Base-by-base conservation (phyloP, 1,284 basidiomycete genomes). In the Tilletia walkeri region DNA sequence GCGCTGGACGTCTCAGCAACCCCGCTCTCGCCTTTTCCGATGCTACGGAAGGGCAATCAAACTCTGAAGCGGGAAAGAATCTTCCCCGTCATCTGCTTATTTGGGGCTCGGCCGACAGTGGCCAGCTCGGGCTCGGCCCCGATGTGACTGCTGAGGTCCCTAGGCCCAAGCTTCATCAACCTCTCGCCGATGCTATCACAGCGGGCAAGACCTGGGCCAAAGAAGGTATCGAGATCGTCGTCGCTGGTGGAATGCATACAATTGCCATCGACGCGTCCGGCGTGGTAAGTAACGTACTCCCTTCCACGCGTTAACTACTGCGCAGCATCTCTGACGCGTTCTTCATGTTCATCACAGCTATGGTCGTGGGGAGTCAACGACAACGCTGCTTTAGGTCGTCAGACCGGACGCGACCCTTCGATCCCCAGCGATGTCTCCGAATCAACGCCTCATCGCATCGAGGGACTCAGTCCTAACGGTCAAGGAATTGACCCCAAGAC, bases 361-460 rank as follows among this genome's bases (percentile, higher is more conserved):
- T 68, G 79, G 49, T 90, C 91, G 9, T 94, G 91, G 85, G 94
- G 94, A 63, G 90, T 93, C 74, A 96, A 97, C 83, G 94, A 97
- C 82, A 91, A 93, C 78, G 94, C 92, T 67, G 91, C 92, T 50
- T 88, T 97, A 36, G 94, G 95, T n/a, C 89, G 93, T n/a, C 73
- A 75, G 18, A 76, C 78, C 67, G 74, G 78, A 61, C 72, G 81
- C 67, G 88, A 90, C 69, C 88, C 89, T 9, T 89, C 93, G 80
- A 84, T 92, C 69, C 89, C 90, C 73, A 85, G 89, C n/a, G 93
- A 95, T 75, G 89, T 90, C 68, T 87, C 93, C 72, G 92, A 93
- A 63, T 88, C 90, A 63, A 85, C 88, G 67, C 94, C 93, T 6
- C 88, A 90, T 77, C 89, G 91, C 34, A 84, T 94, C 41, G 88